phyloP scores from a whole-genome alignment of 2,329 filamentous ascomycete species.

The Nemania sp. region DNA sequence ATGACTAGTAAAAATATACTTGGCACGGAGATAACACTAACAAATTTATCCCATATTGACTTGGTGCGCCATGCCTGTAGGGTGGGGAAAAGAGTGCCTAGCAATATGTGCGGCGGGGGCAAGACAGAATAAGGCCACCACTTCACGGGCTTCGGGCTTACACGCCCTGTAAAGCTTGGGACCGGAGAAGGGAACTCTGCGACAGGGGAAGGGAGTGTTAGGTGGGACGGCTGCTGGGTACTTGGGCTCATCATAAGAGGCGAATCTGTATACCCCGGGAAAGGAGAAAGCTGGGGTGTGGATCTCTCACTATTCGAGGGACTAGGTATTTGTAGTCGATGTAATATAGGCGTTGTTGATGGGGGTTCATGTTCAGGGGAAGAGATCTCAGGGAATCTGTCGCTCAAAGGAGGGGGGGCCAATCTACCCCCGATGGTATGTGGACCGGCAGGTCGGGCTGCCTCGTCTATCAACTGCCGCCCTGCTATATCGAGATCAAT shows the following conservation, averaged over 20 bases:
- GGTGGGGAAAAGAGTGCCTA: slow-evolving; percentile 86
- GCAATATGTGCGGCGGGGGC: slow-evolving; percentile 77
- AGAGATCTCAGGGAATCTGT: slow-evolving; percentile 38
- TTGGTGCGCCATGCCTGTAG: slow-evolving; percentile 85
- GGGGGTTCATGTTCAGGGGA: slow-evolving; percentile 34
- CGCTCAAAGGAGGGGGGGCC: slow-evolving; percentile 48
- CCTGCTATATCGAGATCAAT: slow-evolving; percentile 57
- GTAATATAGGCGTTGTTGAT: slow-evolving; percentile 48
- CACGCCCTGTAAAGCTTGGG: slow-evolving; percentile 56
- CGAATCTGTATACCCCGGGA: slow-evolving; percentile 75
- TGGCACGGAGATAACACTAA: slow-evolving; percentile 86
- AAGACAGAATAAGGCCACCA: slow-evolving; percentile 88
- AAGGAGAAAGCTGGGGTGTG: slow-evolving; percentile 68
- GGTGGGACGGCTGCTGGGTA: slow-evolving; percentile 62
- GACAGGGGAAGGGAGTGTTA: slow-evolving; percentile 66
- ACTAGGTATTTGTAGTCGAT: slow-evolving; percentile 62
- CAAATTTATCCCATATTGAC: slow-evolving; percentile 82
- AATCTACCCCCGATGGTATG: slow-evolving; percentile 50
- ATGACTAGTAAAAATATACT: slow-evolving; percentile 91
- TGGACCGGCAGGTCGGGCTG: slow-evolving; percentile 40
- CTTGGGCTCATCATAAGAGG: slow-evolving; percentile 60
- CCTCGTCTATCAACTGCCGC: slow-evolving; percentile 52
- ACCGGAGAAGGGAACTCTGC: slow-evolving; percentile 60
- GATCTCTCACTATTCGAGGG: slow-evolving; percentile 59
- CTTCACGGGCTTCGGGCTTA: slow-evolving; percentile 62